Base-by-base conservation (phyloP, 2,329 filamentous ascomycete genomes). In the Conoideocrella luteorostrata region DNA sequence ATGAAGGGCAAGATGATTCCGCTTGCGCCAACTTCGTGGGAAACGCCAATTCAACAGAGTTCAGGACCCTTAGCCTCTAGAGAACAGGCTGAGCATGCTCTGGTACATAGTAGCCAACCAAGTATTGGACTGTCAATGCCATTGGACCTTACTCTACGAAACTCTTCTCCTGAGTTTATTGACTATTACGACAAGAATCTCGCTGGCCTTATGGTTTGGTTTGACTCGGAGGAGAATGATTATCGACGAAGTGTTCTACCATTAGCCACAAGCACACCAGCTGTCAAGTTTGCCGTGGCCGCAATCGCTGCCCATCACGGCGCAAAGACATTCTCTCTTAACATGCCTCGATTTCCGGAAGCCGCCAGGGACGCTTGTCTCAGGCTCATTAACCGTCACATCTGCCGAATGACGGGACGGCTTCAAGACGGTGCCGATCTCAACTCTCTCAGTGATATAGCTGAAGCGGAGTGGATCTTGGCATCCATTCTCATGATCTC, bases 121-220 rank as follows among this genome's bases (percentile, higher is more conserved):
- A 3, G 29, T 7, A 15, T 18, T 13, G 32, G 15, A 15, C 12
- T 41, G 29, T 11, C 39, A 3, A 24, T 41, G 29, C 39, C 28
- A 20, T 24, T 55, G 40, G 52, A 49, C 17, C 40, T 47, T n/a
- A 47, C 48, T 2, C 48, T 52, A 15, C 43, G 46, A 23, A 43
- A 43, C 9, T 55, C 57, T 15, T 45, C 48, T 13, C 47, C 49
- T 5, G 47, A 52, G 10, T 54, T 60, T 34, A 51, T 60, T 23
- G 52, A 58, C 7, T 58, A 61, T 39, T 61, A 57, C 38, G 54
- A 58, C 24, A 54, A 55, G 40, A 49, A 56, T 39, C 39, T 61
- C 21, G 57, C 56, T 3, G 53, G 56, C 5, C 48, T 59, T 10
- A 61, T 61, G 58, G 56, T 61, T 13, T 61, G 58, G 58, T 47